Conservation (phyloP, 2,329 filamentous ascomycete genomes). For the Diplodia seriata region DNA sequence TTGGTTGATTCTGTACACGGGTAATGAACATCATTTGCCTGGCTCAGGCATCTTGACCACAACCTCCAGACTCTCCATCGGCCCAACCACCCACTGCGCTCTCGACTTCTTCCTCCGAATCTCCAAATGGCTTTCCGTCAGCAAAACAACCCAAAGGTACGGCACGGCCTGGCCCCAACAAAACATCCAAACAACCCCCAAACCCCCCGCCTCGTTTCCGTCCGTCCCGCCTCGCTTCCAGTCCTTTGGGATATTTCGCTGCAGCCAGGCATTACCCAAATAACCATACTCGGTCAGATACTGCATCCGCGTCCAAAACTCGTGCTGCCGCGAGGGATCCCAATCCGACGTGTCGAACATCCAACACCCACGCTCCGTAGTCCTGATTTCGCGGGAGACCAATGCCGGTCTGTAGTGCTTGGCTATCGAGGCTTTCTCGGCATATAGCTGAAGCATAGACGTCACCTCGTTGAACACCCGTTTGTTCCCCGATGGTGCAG, state of each 20-base stretch:
- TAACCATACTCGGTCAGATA: conserved; percentile 65
- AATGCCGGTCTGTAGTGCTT: conserved; percentile 15
- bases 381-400: conserved; percentile 36
- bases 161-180: conserved; percentile 78
- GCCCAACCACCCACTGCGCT: conserved; percentile 23
- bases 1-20: no score
- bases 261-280: conserved; percentile 64
- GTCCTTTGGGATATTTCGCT: conserved; percentile 21
- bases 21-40: background rate
- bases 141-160: conserved; percentile 65
- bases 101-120: conserved; percentile 18
- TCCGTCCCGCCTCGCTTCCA: conserved; percentile 54
- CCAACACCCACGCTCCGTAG: conserved; percentile 79
- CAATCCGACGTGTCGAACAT: conserved; percentile 65
- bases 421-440: conserved; percentile 35
- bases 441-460: conserved; percentile 7
- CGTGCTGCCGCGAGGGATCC: conserved; percentile 56
- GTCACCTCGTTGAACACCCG: conserved; percentile 26
- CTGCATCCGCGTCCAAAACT: conserved; percentile 68
- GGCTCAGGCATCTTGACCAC: conserved; percentile 59
- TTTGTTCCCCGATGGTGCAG: conserved; percentile 33
- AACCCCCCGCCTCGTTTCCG: conserved; percentile 29
- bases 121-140: conserved; percentile 24
- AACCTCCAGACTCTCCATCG: conserved; percentile 58
- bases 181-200: conserved; percentile 67